Evolutionary conservation across 495 filamentous ascomycete species (phyloP).

Genomic region (Hyaloscypha hepaticicola): DNA sequence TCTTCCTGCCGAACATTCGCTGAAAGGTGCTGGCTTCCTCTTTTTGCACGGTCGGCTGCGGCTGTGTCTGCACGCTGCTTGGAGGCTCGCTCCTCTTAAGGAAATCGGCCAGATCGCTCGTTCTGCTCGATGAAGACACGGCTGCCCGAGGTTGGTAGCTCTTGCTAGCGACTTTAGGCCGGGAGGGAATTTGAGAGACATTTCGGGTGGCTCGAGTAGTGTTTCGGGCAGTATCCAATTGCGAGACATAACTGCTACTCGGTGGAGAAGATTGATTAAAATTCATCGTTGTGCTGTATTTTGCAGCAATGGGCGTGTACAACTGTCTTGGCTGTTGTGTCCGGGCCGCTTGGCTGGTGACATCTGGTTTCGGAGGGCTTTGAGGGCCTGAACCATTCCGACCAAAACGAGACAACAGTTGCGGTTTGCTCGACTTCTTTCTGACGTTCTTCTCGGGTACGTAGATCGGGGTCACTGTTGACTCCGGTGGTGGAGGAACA

Average conservation of each 20-base stretch:
- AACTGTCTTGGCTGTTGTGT: slow-evolving; percentile 9
- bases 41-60: slow-evolving; percentile 27
- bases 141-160: slow-evolving; percentile 53
- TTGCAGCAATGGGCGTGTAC: slow-evolving; percentile 31
- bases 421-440: slow-evolving; percentile 59
- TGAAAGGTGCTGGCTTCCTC: slow-evolving; percentile 30
- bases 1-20: slow-evolving; percentile 31
- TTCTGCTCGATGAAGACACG: slow-evolving; percentile 37
- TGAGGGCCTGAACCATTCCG: slow-evolving; percentile 36
- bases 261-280: background rate
- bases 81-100: slow-evolving; percentile 76
- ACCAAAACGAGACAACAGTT: slow-evolving; percentile 63
- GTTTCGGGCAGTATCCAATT: slow-evolving; percentile 29
- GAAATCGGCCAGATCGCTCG: slow-evolving; percentile 78
- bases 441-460: slow-evolving; percentile 43
- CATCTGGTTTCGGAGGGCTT: slow-evolving; percentile 11
- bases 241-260: slow-evolving; percentile 35
- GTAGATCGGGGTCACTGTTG: slow-evolving; percentile 32
- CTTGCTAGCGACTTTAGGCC: slow-evolving; percentile 51
- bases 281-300: slow-evolving; percentile 16
- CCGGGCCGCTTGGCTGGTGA: slow-evolving; percentile 3
- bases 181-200: too few species aligned
- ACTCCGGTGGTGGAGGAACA: slow-evolving; percentile 66
- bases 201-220: background rate
- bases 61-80: slow-evolving; percentile 22